Evolutionary conservation across 225 moss, liverwort and hornwort species (phyloP).

Genomic region (Polytrichum formosum): DNA sequence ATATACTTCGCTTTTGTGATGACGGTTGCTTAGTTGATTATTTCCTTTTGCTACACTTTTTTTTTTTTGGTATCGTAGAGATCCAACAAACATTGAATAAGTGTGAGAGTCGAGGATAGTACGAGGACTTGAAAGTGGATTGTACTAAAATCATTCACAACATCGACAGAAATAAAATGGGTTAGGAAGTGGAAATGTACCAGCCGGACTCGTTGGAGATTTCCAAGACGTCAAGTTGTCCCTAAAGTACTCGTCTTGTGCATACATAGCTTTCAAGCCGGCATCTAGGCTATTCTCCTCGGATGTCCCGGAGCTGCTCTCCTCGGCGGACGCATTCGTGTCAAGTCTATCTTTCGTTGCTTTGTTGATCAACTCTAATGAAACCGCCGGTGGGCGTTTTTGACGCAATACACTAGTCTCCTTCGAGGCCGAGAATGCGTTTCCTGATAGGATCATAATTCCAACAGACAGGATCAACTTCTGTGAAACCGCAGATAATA

Average conservation of each 20-base stretch:
- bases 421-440: slow-evolving; percentile 1
- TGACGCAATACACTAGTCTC: slow-evolving; percentile 26
- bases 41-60: too few species aligned
- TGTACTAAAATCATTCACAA: too few species aligned
- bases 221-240: slow-evolving; percentile 26
- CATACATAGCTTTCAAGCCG: slow-evolving; percentile 40
- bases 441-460: not conserved
- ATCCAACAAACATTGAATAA: too few species aligned
- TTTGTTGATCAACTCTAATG: slow-evolving; percentile 17
- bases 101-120: too few species aligned
- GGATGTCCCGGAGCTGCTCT: slow-evolving; percentile 41
- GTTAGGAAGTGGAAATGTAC: too few species aligned
- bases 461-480: too few species aligned
- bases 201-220: slow-evolving; percentile 46
- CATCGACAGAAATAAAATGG: too few species aligned
- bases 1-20: too few species aligned
- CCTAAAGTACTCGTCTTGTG: slow-evolving; percentile 39
- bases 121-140: too few species aligned
- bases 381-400: slow-evolving; percentile 25
- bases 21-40: too few species aligned
- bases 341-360: slow-evolving; percentile 29
- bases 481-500: too few species aligned
- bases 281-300: slow-evolving; percentile 42
- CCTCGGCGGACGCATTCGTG: slow-evolving; percentile 35
- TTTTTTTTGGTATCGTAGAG: too few species aligned